These are phyloP conservation scores for Mollisia scopiformis DNA, from an alignment of 2,329 filamentous ascomycete genomes.

Conservation along the genomic window DNA sequence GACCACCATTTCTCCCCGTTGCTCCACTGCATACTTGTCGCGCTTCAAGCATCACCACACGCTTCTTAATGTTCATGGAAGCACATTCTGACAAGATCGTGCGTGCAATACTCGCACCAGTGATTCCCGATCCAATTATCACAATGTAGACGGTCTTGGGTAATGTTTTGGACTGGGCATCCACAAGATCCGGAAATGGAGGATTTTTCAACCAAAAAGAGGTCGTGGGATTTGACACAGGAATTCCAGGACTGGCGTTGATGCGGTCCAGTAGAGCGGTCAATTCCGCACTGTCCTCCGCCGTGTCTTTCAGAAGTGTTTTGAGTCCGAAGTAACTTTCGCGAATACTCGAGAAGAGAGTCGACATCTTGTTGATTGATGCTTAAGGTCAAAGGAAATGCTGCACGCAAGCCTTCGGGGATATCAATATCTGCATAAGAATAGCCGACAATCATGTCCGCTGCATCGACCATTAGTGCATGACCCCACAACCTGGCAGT, in stretches of 20 bases:
- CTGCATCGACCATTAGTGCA: too few species aligned
- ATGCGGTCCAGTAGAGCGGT: constrained; percentile 25
- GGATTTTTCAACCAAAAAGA: constrained; percentile 52
- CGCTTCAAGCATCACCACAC: constrained; percentile 55
- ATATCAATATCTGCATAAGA: too few species aligned
- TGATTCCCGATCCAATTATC: constrained; percentile 59
- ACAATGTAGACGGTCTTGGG: constrained; percentile 49
- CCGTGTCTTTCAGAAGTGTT: neutral
- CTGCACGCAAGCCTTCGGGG: too few species aligned
- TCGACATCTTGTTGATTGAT: too few species aligned
- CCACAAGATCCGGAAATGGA: constrained; percentile 45
- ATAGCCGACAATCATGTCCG: too few species aligned
- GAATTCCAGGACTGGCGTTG: constrained; percentile 42
- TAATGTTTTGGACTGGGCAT: constrained; percentile 38
- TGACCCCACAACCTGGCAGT: too few species aligned
- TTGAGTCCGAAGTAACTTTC: neutral
- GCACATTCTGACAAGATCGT: constrained; percentile 36
- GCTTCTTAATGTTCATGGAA: constrained; percentile 21
- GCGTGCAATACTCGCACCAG: constrained; percentile 46
- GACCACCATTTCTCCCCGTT: constrained; percentile 56
- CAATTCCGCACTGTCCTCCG: neutral
- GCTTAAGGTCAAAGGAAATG: too few species aligned
- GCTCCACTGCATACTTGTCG: constrained; percentile 53
- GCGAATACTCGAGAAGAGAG: neutral
- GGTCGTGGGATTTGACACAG: constrained; percentile 32